Base-by-base conservation (phyloP, 805 yeast species). In the Metschnikowia corniflorae region DNA sequence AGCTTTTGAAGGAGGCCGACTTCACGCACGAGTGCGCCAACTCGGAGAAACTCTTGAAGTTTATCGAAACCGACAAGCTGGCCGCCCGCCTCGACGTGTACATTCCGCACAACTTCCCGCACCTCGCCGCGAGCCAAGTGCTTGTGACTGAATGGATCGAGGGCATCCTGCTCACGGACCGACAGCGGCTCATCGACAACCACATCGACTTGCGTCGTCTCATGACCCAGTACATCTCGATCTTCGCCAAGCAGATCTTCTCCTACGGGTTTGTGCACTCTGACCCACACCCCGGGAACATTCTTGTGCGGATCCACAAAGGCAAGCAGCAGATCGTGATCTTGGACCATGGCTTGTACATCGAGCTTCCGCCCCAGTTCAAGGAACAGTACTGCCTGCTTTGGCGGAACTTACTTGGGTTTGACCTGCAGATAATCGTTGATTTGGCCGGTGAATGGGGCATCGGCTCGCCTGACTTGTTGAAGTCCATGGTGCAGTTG, bases 231-330 rank as follows among this genome's bases (percentile, higher is more conserved):
- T 73, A 80, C 46, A 60, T 78, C 30, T 60, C 61, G 31, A 63
- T 77, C 14, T 74, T 73, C 46, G 75, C 78, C 16, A 67, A 71
- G 42, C 85, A 78, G 58, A 74, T 80, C 13, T 82, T 80, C 54
- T 59, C 66, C 20, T 82, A 82, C 73, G 87, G 86, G 5, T 63
- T 75, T 21, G 77, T 82, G 13, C 88, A 82, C 53, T 75, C 85
- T 35, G 89, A 82, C 52, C 86, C 91, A 9, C 94, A 84, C 50
- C 93, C 93, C 1, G 94, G 94, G 5, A 85, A 84, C 54, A 58
- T 85, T 46, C 53, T 85, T 37, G 76, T 79, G 4, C 61, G 88
- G 25, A 49, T 54, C 19, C 54, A 61, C 10, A 26, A 33, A 2
- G 62, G 63, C 2, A 53, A 55, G 24, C 82, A 75, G 49, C 77